Percentiles rank a stretch among this genome's conserved stretches.
Conservation (phyloP, 306 rosid species). For the Prunus mira region DNA sequence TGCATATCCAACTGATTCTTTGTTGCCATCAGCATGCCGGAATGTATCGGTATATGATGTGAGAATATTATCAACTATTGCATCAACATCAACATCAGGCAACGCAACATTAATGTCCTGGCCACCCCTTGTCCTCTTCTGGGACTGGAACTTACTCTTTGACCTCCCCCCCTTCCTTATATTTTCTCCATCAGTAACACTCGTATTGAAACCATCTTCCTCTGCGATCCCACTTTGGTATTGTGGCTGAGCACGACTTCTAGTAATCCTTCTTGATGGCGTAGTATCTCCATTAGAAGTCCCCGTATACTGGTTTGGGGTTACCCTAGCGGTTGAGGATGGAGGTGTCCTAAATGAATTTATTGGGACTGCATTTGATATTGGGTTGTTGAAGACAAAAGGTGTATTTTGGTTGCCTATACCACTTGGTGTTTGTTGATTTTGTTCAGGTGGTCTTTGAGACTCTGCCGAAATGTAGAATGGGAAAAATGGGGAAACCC, state of each 20-base stretch:
- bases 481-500: slow-evolving; percentile 70
- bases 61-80: slow-evolving; percentile 44
- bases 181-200: slow-evolving; percentile 36
- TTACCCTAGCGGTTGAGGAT: slow-evolving; percentile 11
- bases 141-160: slow-evolving; percentile 19
- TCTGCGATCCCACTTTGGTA: slow-evolving; percentile 17
- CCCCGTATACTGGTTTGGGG: background rate
- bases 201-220: slow-evolving; percentile 43
- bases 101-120: slow-evolving; percentile 24
- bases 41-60: slow-evolving; percentile 39
- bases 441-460: slow-evolving; percentile 53
- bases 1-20: slow-evolving; percentile 43
- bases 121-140: slow-evolving; percentile 39
- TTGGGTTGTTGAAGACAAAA: slow-evolving; percentile 28
- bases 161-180: slow-evolving; percentile 36
- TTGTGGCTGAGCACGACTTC: slow-evolving; percentile 44
- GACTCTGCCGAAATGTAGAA: slow-evolving; percentile 52
- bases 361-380: slow-evolving; percentile 68
- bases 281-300: slow-evolving; percentile 30
- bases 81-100: slow-evolving; percentile 48
- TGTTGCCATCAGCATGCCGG: slow-evolving; percentile 53
- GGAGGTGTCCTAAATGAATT: slow-evolving; percentile 66
- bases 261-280: slow-evolving; percentile 30
- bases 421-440: slow-evolving; percentile 36
- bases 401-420: slow-evolving; percentile 3